Base-by-base conservation (phyloP, 129 eudicot species). In the Solidago caesia region DNA sequence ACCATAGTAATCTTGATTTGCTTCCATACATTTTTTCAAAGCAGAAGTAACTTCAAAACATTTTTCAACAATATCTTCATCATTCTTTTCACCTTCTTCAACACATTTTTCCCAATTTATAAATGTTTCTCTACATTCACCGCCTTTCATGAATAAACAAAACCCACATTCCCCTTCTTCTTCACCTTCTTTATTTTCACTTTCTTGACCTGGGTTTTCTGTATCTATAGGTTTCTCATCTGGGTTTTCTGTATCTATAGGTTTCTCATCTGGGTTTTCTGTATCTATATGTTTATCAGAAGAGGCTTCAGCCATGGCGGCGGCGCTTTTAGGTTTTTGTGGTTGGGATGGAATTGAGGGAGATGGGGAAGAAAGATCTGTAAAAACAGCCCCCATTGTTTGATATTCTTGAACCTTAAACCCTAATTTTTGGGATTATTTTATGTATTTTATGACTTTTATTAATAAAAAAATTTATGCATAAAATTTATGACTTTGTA, bases 11-110 rank as follows among this genome's bases (percentile, higher is more conserved):
- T 92, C 97, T 0, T 79, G 61, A 77, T 92, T 88, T 49, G 86
- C 96, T 64, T 92, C 91, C 97, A 92, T 92, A 84, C 97, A 92
- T 67, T 85, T 80, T 87, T 85, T 85, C 77, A 92, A 78, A 74
- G 87, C 83, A 0, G 79, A 43, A 44, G 96, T 85, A 10, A 77
- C 80, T 29, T 80, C 82, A 15, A 41, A 80, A 53, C 87, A 84
- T 62, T 80, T 84, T 7, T 78, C 49, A 33, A 80, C 96, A 41
- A 88, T 79, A 71, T 91, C 90, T 64, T 91, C 96, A 41, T 75
- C 48, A 51, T 82, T 88, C 75, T 84, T 83, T 47, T 86, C 96
- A 4, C 85, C 96, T 77, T 88, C 92, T 55, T 81, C 83, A 57
- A 88, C 81, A 16, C 97, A 91, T 68, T 88, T 80, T 39, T 86